phyloP scores from a whole-genome alignment of 163 green algal species.

The Coccomyxa subellipsoidea region DNA sequence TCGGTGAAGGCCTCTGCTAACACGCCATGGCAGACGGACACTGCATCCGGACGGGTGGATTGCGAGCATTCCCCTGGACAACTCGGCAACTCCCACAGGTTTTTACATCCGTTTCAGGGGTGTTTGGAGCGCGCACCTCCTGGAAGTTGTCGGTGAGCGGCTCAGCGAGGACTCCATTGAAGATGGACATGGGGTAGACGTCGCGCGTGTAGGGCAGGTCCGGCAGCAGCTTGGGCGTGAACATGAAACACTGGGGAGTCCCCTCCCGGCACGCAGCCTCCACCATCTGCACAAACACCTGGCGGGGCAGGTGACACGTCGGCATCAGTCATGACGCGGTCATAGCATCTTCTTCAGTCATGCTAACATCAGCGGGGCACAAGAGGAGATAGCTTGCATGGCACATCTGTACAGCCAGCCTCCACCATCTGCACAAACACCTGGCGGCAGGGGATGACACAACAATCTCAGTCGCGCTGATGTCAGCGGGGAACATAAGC shows the following conservation, averaged over 20 bases:
- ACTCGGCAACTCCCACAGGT: too few relatives aligned
- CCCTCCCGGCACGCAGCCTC: constrained; percentile 45
- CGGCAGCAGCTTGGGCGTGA: constrained; percentile 97
- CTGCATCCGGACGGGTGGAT: too few relatives aligned
- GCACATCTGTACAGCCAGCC: too few relatives aligned
- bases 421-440: constrained; percentile 87
- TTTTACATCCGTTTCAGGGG: too few relatives aligned
- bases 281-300: constrained; percentile 85
- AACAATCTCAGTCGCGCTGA: too few relatives aligned
- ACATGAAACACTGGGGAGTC: constrained; percentile 92
- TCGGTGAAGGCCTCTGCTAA: too few relatives aligned
- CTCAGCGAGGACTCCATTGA: constrained; percentile 60
- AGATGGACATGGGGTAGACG: constrained; percentile 82
- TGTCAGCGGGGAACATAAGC: background rate
- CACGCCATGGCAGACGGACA: too few relatives aligned
- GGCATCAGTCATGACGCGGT: too few relatives aligned
- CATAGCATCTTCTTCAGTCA: too few relatives aligned
- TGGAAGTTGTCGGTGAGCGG: constrained; percentile 18
- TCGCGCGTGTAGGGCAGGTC: constrained; percentile 69
- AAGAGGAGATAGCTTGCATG: too few relatives aligned
- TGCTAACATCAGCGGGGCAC: too few relatives aligned
- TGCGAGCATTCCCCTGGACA: background rate
- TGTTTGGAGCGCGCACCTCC: constrained; percentile 2
- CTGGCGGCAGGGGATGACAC: background rate
- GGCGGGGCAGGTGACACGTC: too few relatives aligned